Evolutionary conservation across 2,329 filamentous ascomycete genomes (phyloP), one percentile per base, ranked within the genome.

Genomic region (Sclerotinia sclerotiorum): DNA sequence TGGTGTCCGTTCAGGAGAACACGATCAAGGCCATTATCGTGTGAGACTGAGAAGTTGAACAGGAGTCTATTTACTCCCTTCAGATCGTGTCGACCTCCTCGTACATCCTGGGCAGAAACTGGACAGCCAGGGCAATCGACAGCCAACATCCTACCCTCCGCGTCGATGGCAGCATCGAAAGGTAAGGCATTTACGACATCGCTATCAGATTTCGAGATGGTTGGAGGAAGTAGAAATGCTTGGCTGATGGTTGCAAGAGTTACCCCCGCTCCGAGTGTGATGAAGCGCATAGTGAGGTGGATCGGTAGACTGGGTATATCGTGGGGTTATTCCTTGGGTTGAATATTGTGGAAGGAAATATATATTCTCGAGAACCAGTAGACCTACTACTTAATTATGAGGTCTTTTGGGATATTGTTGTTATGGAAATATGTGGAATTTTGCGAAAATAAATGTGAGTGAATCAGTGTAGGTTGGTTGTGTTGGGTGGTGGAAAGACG

Each of bases 1-100:
- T 87, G 84, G 70, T 84, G 83, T 68, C 83, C 85, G 77, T 90
- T 90, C 68, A 90, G 74, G 49, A 85, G 75, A 35, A 91, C 79
- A 54, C 79, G 80, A 70, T 84, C 81, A 69, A 76, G 74, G 60
- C 79, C 79, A 24, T 67, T 72, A 42, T 79, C 78, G 69, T 82
- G 79, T 21, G 85, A 81, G 70, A 90, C 77, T 68, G 76, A 79
- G 73, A 90, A 85, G 73, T 84, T 81, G 51, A 90, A 79, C 71
- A 83, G 79, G 68, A 89, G 78, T 15, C 72, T 65, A 32, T 72
- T 75, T 10, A 76, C 66, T n/a, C 67, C 68, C 15, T 73, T 54
- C 24, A 69, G n/a, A 4, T 73, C 68, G 55, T 76, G 75, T 49
- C 71, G 72, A 27, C 65, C 74, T 19, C 72, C 76, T 17, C 74